Base-by-base conservation (phyloP, 2,329 filamentous ascomycete genomes). In the Periconia digitata region DNA sequence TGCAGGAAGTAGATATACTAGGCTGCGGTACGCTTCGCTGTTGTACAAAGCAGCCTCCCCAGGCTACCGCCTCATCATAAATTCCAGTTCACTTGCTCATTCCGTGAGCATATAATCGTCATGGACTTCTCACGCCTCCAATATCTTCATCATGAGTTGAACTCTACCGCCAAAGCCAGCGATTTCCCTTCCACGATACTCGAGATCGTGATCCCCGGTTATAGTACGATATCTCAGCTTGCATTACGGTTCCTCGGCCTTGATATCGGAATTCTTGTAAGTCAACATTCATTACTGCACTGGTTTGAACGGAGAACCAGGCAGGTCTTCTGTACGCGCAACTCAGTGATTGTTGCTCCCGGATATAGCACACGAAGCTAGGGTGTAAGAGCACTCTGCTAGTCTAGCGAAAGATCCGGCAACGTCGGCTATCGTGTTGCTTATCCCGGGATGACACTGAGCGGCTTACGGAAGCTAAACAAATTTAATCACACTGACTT, bases 161-260 rank as follows among this genome's bases (percentile, higher is more conserved):
- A 47, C 3, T 44, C 53, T 2, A 65, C 67, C 29, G 40, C 39
- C 13, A 56, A 53, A n/a, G 20, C 63, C 8, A 58, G 54, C 8
- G 70, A 74, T 37, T 63, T 79, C 8, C 73, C 76, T 0, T 70
- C 72, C 17, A 74, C 72, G 15, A 66, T 79, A 16, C 67, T 80
- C n/a, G 77, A 80, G 40, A 66, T 74, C 2, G 59, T 79, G n/a
- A 71, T 80, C 29, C 77, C 78, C 8, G 78, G 78, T 15, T 80
- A 79, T 60, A 70, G 74, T 34, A 53, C 77, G 36, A 69, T 79
- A 27, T 77, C 75, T 1, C 69, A 72, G 23, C 72, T 75, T 47
- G 62, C 76, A 21, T 62, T 69, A 7, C 64, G 72, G 3, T 51
- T 67, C 2, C 65, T 77, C 20, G 75, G 76, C 7, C 69, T 80